phyloP scores from a whole-genome alignment of 768 basidiomycete species.

The Royoungia palumana region DNA sequence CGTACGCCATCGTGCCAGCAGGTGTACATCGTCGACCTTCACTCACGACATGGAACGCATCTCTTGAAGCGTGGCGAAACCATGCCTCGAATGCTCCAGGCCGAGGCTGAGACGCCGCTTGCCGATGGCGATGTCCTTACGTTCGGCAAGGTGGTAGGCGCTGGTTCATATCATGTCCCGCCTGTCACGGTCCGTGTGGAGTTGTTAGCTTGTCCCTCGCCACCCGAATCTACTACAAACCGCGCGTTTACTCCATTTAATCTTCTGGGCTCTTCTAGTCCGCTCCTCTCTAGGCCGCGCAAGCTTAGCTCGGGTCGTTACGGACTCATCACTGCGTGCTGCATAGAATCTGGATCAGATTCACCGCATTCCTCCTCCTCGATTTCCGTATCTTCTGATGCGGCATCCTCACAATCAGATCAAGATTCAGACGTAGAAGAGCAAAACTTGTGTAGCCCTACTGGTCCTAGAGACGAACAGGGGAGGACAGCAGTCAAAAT shows the following conservation, averaged over 20 bases:
- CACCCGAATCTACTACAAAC: conserved; percentile 19
- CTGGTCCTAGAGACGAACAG: conserved; percentile 13
- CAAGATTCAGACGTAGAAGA: conserved; percentile 58
- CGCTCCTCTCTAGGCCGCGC: conserved; percentile 22
- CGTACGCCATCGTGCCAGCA: conserved; percentile 25
- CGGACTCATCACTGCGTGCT: conserved; percentile 45
- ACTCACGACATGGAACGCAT: conserved; percentile 77
- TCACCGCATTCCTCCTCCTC: conserved; percentile 36
- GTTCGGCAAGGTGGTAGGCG: conserved; percentile 74
- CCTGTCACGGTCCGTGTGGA: conserved; percentile 63
- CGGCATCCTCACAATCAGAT: conserved; percentile 30
- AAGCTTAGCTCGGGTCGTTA: conserved; percentile 55
- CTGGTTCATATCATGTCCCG: conserved; percentile 54
- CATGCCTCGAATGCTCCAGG: conserved; percentile 44
- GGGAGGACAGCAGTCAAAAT: conserved; percentile 26
- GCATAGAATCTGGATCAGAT: conserved; percentile 20
- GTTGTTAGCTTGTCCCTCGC: conserved; percentile 34
- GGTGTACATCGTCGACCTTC: conserved; percentile 68
- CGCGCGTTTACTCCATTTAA: conserved; percentile 11
- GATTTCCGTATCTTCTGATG: conserved; percentile 38
- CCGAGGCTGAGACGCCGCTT: conserved; percentile 56
- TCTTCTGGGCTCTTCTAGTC: conserved; percentile 25
- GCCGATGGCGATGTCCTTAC: conserved; percentile 68
- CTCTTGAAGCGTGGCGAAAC: conserved; percentile 52
- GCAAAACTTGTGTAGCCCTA: conserved; percentile 24